Evolutionary conservation across 306 rosid genomes (phyloP).

Genomic region (Trichosanthes cucumerina): DNA sequence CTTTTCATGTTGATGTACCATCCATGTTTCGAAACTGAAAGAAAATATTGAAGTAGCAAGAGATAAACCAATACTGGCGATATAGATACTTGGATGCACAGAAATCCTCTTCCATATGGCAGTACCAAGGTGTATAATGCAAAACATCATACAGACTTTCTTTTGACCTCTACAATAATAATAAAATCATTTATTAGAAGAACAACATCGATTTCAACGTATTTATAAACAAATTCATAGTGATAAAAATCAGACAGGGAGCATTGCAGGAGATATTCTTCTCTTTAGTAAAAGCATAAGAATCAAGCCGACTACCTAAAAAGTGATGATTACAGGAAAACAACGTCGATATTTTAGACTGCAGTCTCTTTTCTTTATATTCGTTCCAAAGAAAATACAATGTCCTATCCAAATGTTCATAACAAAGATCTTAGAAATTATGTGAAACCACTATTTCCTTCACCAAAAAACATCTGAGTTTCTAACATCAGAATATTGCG

Average conservation of each 20-base stretch:
- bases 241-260: neutral
- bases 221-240: neutral
- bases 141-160: constrained; percentile 62
- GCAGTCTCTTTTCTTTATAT: neutral
- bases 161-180: constrained; percentile 59
- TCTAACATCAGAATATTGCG: neutral
- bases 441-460: neutral
- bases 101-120: constrained; percentile 65
- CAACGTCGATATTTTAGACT: neutral
- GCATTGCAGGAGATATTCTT: neutral
- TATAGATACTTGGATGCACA: constrained; percentile 47
- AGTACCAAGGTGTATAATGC: constrained; percentile 54
- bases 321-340: neutral
- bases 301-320: neutral
- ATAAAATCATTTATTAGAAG: neutral
- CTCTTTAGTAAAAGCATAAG: neutral
- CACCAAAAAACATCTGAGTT: neutral
- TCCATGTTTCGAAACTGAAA: constrained; percentile 76
- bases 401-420: neutral
- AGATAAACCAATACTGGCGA: constrained; percentile 50
- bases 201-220: neutral
- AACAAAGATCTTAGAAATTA: neutral
- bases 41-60: constrained; percentile 61
- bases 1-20: constrained; percentile 82
- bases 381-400: neutral